These are phyloP conservation scores for Malassezia restricta DNA, from an alignment of 1,284 basidiomycete species.

Conservation along the genomic window DNA sequence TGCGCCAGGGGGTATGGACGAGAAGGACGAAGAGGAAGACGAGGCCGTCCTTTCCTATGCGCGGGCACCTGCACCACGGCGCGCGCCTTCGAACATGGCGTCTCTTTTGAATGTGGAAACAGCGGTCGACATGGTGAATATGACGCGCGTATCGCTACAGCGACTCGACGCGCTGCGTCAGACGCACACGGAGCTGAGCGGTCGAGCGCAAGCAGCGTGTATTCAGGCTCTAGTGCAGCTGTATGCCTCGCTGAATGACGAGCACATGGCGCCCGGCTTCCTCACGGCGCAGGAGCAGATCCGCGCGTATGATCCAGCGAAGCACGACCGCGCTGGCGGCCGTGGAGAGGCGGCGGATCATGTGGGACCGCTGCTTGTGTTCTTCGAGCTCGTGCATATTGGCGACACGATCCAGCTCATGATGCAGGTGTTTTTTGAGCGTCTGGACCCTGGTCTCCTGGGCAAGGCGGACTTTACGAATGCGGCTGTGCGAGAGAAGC, in stretches of 20 bases:
- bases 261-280: conserved; percentile 78
- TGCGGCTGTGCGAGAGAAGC: conserved; percentile 85
- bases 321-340: conserved; percentile 1
- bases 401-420: conserved; percentile 95
- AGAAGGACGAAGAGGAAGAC: not conserved
- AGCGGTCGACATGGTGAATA: conserved; percentile 81
- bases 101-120: conserved; percentile 79
- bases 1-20: not conserved
- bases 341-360: conserved; percentile 42
- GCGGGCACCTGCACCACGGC: conserved; percentile 10
- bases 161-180: conserved; percentile 76
- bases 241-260: conserved; percentile 62
- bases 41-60: not conserved
- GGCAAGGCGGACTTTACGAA: conserved; percentile 78
- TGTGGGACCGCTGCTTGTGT: conserved; percentile 83
- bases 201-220: conserved; percentile 57
- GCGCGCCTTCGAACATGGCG: conserved; percentile 52
- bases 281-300: conserved; percentile 53
- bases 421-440: conserved; percentile 95
- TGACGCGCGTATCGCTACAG: conserved; percentile 77
- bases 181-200: conserved; percentile 44
- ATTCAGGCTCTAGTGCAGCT: conserved; percentile 82
- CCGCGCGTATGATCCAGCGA: conserved; percentile 20
- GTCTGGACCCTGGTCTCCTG: conserved; percentile 55
- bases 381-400: conserved; percentile 92